Evolutionary conservation across 208 protist species (phyloP).

Genomic region (Zelonia costaricensis): DNA sequence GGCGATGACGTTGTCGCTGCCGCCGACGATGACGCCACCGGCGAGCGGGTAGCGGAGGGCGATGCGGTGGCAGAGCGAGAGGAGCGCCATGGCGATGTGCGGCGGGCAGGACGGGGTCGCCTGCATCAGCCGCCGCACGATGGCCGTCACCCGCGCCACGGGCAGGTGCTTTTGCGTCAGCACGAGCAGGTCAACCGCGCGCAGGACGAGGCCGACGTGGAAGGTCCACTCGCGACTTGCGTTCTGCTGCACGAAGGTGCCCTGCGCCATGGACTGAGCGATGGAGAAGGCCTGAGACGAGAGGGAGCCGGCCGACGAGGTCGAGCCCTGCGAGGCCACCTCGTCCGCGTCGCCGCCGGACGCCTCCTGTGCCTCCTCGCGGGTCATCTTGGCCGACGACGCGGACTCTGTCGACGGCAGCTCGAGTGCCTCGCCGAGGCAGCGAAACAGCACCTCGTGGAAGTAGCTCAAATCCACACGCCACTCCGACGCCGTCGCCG

Average conservation of each 20-base stretch:
- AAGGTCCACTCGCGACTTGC: conserved; percentile 89
- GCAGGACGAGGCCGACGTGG: conserved; percentile 83
- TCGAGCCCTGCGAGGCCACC: conserved; percentile 78
- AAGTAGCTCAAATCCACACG: conserved; percentile 93
- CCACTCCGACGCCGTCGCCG: conserved; percentile 78
- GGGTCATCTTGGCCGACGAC: conserved; percentile 62
- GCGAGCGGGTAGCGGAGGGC: conserved; percentile 82
- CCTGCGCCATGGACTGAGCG: conserved; percentile 86
- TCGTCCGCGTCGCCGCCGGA: conserved; percentile 54
- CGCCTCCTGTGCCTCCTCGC: conserved; percentile 36
- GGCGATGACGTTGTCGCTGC: conserved; percentile 87
- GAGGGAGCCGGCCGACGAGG: conserved; percentile 83
- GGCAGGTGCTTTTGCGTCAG: conserved; percentile 91
- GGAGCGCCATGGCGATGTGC: conserved; percentile 83
- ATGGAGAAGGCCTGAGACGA: conserved; percentile 93
- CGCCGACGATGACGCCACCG: conserved; percentile 80
- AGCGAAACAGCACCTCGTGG: conserved; percentile 89
- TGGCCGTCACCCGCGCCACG: conserved; percentile 80
- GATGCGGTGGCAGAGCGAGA: conserved; percentile 81
- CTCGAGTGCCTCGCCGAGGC: conserved; percentile 75
- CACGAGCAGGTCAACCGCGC: conserved; percentile 87
- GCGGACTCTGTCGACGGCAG: conserved; percentile 62
- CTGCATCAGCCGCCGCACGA: conserved; percentile 82
- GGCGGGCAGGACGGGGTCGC: conserved; percentile 66
- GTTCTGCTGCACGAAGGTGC: conserved; percentile 79